Evolutionary conservation across 2,329 filamentous ascomycete species (phyloP), one percentile per base, ranked within the genome.

Genomic region (Penicillium sp.): DNA sequence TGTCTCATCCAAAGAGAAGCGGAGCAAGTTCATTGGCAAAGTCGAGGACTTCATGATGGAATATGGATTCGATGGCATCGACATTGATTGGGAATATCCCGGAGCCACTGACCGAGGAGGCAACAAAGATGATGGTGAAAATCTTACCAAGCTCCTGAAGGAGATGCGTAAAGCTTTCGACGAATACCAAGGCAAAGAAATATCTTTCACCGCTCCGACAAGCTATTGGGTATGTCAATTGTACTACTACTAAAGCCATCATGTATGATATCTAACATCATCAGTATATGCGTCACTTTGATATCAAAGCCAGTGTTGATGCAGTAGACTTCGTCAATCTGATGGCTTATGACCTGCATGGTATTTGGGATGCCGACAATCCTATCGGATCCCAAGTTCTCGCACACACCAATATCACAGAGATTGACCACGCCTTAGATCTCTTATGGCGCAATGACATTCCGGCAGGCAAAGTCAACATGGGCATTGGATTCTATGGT

Each of bases 71-170:
- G 73, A 77, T 55, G 77, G 76, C 3, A 64, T 78, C 4, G 77
- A 81, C 49, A 56, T 81, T 13, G 76, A 81, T 56, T 81, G 78
- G 78, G 71, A 75, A 41, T 71, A 75, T 47, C 68, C 67, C 0
- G 64, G 49, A 1, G 74, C 76, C 2, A 63, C 68, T 23, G 74
- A 76, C 34, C 67, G 76, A 3, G 66, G 67, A 6, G 79, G 79
- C 1, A 56, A 51, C 0, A 19, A 62, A 0, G 67, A 64, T 1
- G 78, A 80, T 35, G 65, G 51, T 9, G 55, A 46, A 0, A 74
- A 77, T 53, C 70, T 66, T 40, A 64, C 65, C 1, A 42, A n/a
- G 26, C 23, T 63, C 8, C 26, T 63, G 13, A 47, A 60, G 40
- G 38, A 58, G 5, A 35, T 60, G 23, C 23, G 23, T 23, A 23